Base-by-base conservation (phyloP, 2,329 filamentous ascomycete genomes). In the Bipolaris bicolor region DNA sequence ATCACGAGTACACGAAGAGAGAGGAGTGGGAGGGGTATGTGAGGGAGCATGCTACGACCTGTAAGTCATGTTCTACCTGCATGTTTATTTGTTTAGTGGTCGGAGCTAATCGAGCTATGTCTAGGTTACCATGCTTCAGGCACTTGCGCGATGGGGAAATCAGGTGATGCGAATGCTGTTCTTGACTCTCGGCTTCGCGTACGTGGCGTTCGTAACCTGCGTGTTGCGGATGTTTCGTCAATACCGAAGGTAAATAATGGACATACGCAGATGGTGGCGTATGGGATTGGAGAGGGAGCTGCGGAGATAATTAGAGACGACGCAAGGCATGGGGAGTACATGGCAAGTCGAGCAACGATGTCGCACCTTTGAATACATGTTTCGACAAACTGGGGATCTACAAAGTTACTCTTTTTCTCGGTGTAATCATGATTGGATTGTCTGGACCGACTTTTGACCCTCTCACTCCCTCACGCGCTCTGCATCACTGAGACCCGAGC, bases 11-110 rank as follows among this genome's bases (percentile, higher is more conserved):
- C 66, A 84, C 76, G 51, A 81, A 76, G 0, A 77, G 85, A 13
- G 83, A 86, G 64, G 79, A 88, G 39, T 88, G 86, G 86, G 76
- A 82, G 34, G 78, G 80, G 0, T 83, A 82, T 63, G 82, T 88
- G 5, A 83, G 80, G 65, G 74, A 87, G 31, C 79, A 86, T 67
- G 85, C 83, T n/a, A 86, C 84, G 2, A 87, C 85, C 22, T 86
- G 84, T 83, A 77, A 77, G 67, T 64, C 46, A 13, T 40, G 5
- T 5, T 24, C 11, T 37, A 31, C 33, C 16, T 11, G 20, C 2
- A 4, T 31, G 3, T n/a, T 48, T 5, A n/a, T 9, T 16, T 43
- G 13, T 43, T 43, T 5, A 13, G 13, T 26, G 2, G 22, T 11
- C 1, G 24, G n/a, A 11, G 13, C 45, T 48, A 10, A 48, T 20